Base-by-base conservation (phyloP, 768 basidiomycete genomes). In the Arthromyces matolae region DNA sequence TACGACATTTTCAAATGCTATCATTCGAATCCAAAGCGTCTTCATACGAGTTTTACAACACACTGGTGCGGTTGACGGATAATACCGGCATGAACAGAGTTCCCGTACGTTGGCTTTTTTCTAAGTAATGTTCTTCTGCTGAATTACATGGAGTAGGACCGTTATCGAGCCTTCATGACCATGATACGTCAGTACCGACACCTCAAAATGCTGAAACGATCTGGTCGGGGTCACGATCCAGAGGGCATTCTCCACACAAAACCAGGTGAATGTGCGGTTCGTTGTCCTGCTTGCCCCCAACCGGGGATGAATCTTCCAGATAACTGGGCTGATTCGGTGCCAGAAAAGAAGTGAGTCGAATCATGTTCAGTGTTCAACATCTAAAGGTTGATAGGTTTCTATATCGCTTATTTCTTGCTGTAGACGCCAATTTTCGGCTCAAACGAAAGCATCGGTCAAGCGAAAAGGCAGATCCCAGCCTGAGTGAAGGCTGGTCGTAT, bases 221-320 rank as follows among this genome's bases (percentile, higher is more conserved):
- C 56, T 34, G 54, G 64, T 22, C 32, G 60, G 31, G 56, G 61
- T 38, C 58, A 65, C 49, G 50, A 61, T 50, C 49, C 53, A 42
- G 48, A 39, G 19, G 54, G 61, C 4, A 47, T 47, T 5, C 19
- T 16, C 3, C 50, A 29, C 5, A 66, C 65, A 1, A 28, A 43
- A 20, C 45, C 45, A 12, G 65, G 71, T 0, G 59, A 61, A 47
- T 54, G 60, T 8, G 63, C 63, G 0, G 49, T 69, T 1, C 44
- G 50, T 4, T 71, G 68, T 41, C 65, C 65, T 3, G 65, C 66
- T 3, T 72, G 71, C 48, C 71, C 69, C 1, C 61, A 63, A 0
- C 64, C 62, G 0, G 61, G 52, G 0, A 51, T 60, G 0, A 70
- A 70, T 49, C 42, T 72, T 1, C 60, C 59, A 0, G 36, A 42